Evolutionary conservation across 345 rosid genomes (phyloP), one percentile per base, ranked within the genome.

Genomic region (Eucalyptus albens): DNA sequence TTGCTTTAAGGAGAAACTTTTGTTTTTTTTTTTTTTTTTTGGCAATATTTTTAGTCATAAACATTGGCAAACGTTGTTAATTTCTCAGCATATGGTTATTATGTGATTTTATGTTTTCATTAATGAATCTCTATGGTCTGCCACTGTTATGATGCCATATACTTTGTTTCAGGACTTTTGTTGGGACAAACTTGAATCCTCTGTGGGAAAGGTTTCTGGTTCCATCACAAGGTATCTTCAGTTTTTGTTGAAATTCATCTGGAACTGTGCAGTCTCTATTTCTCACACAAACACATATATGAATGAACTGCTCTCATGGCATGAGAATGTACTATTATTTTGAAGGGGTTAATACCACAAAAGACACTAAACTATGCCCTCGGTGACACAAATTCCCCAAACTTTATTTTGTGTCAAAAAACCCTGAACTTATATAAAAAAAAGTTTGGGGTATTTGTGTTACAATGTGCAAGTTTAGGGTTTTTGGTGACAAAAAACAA

Each of bases 101-200:
- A 80, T 87, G 91, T 89, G 82, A 87, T 87, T 87, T 55, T 29
- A 87, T 69, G 88, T 50, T 49, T 24, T 50, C 37, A n/a, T 86
- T 86, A 86, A 86, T 29, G 47, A 77, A 21, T 31, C 15, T 86
- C 87, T 44, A 42, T 4, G 0, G 42, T 44, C 80, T 88, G 50
- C 65, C 7, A 15, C 49, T 40, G 26, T 72, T 14, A 65, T 26
- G 56, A 72, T 53, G 50, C 86, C 50, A 86, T 91, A 85, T 90
- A n/a, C 87, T 87, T 93, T 89, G 90, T 86, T 72, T 86, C 95
- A 95, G 98, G 96, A 95, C 99, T 82, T 96, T 97, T 92, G 93
- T 95, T 86, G 99, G 99, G 86, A 95, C 99, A 29, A 97, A 97
- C 92, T 92, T 97, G 91, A 96, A 92, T 94, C 97, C 99, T 90